Conservation (phyloP, 2,329 filamentous ascomycete species). For the Cytospora piceae region DNA sequence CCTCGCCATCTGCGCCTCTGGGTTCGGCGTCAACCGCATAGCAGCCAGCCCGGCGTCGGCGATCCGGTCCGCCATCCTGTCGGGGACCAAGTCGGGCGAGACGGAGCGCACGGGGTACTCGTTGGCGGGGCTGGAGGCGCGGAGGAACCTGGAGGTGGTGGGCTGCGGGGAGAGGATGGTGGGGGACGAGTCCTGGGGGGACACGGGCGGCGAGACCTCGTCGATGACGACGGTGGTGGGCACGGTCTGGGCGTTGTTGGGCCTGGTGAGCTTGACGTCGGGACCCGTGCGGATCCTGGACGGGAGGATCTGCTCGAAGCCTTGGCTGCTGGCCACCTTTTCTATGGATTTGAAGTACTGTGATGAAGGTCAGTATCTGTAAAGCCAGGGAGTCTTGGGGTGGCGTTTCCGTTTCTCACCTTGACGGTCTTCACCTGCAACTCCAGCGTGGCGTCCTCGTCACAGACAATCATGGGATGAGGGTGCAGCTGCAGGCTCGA, state of each 20-base stretch:
- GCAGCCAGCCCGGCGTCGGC: conserved; percentile 49
- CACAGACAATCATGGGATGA: conserved; percentile 73
- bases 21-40: conserved; percentile 51
- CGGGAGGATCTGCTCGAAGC: conserved; percentile 51
- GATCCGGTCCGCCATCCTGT: conserved; percentile 64
- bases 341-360: conserved; percentile 66
- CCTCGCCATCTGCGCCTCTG: conserved; percentile 46
- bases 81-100: conserved; percentile 63
- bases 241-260: conserved; percentile 32
- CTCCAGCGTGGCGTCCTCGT: conserved; percentile 71
- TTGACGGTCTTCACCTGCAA: conserved; percentile 68
- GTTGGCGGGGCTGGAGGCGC: conserved; percentile 54
- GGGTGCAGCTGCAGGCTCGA: conserved; percentile 74
- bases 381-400: neutral
- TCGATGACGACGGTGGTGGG: conserved; percentile 45
- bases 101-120: conserved; percentile 60
- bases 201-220: conserved; percentile 38
- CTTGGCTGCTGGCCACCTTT: conserved; percentile 51
- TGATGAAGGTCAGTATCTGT: neutral
- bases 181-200: conserved; percentile 39
- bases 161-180: conserved; percentile 59
- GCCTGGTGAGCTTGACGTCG: conserved; percentile 27
- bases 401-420: conserved; percentile 33
- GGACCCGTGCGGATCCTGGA: conserved; percentile 59
- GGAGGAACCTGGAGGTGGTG: conserved; percentile 57